phyloP scores from a whole-genome alignment of 768 basidiomycete species.

The Pulveroboletus sp. region DNA sequence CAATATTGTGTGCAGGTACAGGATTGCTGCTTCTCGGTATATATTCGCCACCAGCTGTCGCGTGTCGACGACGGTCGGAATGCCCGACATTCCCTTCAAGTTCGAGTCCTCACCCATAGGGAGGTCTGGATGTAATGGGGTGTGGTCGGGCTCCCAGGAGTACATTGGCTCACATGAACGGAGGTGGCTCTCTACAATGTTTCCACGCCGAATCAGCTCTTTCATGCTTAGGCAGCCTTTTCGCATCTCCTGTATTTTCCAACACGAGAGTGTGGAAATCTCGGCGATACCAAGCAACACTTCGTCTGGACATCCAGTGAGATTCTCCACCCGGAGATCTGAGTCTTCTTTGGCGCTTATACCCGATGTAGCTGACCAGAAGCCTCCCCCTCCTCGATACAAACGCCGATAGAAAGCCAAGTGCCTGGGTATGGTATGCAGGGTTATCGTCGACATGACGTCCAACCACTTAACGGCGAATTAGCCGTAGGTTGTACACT shows the following conservation, averaged over 20 bases:
- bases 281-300: constrained; percentile 73
- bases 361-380: constrained; percentile 36
- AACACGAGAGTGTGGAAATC: constrained; percentile 64
- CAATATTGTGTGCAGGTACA: constrained; percentile 68
- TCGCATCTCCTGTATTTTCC: constrained; percentile 63
- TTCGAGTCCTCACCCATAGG: constrained; percentile 13
- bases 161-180: constrained; percentile 36
- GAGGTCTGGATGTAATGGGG: constrained; percentile 40
- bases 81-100: constrained; percentile 28
- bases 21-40: constrained; percentile 59
- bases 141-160: constrained; percentile 30
- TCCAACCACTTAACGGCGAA: constrained; percentile 61
- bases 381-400: constrained; percentile 48
- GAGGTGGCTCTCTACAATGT: constrained; percentile 63
- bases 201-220: constrained; percentile 70
- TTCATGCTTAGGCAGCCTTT: constrained; percentile 67
- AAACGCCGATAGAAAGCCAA: constrained; percentile 62
- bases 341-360: constrained; percentile 33
- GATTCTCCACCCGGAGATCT: constrained; percentile 56
- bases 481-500: constrained; percentile 8
- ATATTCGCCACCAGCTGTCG: constrained; percentile 48
- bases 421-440: constrained; percentile 59
- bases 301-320: constrained; percentile 78
- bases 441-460: constrained; percentile 62
- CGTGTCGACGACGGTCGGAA: constrained; percentile 37